Conservation (phyloP, 2,329 filamentous ascomycete species). For the Penicillium oxalicum region DNA sequence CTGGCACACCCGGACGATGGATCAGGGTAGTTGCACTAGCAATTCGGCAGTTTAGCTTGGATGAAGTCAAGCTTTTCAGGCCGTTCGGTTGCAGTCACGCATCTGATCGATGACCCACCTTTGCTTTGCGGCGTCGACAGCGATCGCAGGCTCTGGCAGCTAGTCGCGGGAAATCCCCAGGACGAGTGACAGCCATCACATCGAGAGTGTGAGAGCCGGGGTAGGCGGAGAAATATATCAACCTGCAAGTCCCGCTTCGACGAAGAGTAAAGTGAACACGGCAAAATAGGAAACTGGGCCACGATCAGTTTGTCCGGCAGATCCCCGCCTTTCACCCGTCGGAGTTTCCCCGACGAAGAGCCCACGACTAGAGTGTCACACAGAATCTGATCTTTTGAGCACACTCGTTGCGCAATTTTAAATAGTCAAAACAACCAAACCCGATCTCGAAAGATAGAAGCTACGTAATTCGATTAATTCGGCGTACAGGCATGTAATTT, state of each 20-base stretch:
- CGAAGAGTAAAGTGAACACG: background rate
- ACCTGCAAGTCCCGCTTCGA: background rate
- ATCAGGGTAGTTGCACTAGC: slow-evolving; percentile 9
- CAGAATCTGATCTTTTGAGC: no score
- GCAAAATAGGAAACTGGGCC: no score
- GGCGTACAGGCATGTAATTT: no score
- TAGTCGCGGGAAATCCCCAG: slow-evolving; percentile 1
- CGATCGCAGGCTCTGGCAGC: slow-evolving; percentile 11
- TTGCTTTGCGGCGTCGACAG: slow-evolving; percentile 14
- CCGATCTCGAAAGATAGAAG: no score
- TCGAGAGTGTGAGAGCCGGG: background rate
- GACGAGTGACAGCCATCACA: slow-evolving; percentile 4
- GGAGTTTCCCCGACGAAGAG: no score
- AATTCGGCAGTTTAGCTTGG: slow-evolving; percentile 1
- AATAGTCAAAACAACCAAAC: no score
- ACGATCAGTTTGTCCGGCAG: no score
- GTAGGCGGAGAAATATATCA: slow-evolving; percentile 5
- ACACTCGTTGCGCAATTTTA: no score
- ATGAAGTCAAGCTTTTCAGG: background rate
- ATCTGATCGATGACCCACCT: slow-evolving; percentile 2
- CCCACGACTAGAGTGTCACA: no score
- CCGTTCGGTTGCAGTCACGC: background rate
- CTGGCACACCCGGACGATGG: slow-evolving; percentile 8
- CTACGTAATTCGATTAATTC: no score
- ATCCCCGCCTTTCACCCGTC: no score